phyloP scores from a whole-genome alignment of 1,284 basidiomycete genomes.

The Gymnopus androsaceus region DNA sequence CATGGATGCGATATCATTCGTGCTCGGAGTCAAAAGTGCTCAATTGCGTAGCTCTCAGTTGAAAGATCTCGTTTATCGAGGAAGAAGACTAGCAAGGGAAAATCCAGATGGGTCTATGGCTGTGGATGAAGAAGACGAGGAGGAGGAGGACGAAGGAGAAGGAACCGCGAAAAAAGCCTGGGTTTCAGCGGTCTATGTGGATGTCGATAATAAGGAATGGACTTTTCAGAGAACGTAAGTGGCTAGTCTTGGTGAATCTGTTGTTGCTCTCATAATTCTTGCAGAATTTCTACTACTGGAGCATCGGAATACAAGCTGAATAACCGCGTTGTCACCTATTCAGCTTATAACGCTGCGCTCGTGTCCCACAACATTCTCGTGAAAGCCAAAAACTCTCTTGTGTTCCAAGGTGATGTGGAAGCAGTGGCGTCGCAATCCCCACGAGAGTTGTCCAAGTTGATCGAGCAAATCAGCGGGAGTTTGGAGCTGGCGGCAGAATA shows the following conservation, averaged over 20 bases:
- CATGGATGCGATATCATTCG: conserved; percentile 99
- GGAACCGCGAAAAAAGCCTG: conserved; percentile 90
- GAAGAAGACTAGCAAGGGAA: conserved; percentile 70
- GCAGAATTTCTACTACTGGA: conserved; percentile 83
- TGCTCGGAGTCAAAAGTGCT: conserved; percentile 92
- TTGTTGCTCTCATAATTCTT: conserved; percentile 10
- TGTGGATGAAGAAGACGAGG: conserved; percentile 49
- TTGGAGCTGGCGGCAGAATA: conserved; percentile 89
- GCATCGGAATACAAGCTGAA: conserved; percentile 90
- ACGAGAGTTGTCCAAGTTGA: conserved; percentile 85
- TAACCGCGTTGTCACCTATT: conserved; percentile 75
- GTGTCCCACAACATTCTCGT: conserved; percentile 93
- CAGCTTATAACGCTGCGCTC: conserved; percentile 84
- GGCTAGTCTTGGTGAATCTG: neutral
- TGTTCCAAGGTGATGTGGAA: conserved; percentile 99
- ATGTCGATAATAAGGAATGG: conserved; percentile 80
- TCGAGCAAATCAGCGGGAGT: conserved; percentile 95
- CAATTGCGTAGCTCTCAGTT: conserved; percentile 93
- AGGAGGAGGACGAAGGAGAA: conserved; percentile 66
- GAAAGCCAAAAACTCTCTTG: conserved; percentile 99
- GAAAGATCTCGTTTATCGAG: conserved; percentile 94
- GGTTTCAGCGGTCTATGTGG: conserved; percentile 91
- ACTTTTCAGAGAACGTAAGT: conserved; percentile 88
- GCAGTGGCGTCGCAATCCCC: conserved; percentile 95
- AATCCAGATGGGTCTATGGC: conserved; percentile 51